Evolutionary conservation across 176 grass and related monocot species (phyloP), one percentile per base, ranked within the genome.

Genomic region (Secale cereale): DNA sequence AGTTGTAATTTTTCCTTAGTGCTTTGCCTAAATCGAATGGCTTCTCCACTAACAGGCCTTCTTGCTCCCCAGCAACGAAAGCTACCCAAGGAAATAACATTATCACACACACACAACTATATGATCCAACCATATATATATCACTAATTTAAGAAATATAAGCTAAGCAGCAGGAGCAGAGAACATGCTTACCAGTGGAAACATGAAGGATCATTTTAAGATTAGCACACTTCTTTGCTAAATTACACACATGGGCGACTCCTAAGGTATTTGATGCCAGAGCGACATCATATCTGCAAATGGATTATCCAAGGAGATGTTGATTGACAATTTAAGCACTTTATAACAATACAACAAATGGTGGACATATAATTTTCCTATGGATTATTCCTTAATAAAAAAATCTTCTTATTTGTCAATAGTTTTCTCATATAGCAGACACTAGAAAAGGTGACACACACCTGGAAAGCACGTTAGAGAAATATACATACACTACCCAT

Each of bases 121-220:
- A 56, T 20, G 19, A 2, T 19, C 6, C 17, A 17, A 56, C 14
- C 16, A 56, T 19, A 56, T 22, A 41, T 41, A 10, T 56, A 6
- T 7, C 17, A 19, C 5, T 14, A 62, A 28, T 27, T 26, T 25
- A 62, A 27, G 26, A 62, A 4, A 27, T 4, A 4, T 4, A 11
- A 27, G 11, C 10, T 62, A 11, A 41, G 39, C 2, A 41, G 39
- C 39, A 13, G 12, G 41, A 45, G 41, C 11, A 45, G 41, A 45
- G 41, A 4, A 27, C 4, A 32, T 48, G 52, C 68, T 19, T 83
- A 92, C 90, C 90, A 63, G 83, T 89, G 79, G 90, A 92, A 70
- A 92, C 90, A 81, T 89, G 90, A 67, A 92, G 90, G 28, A 92
- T 69, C 87, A 92, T 86, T 46, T 83, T 86, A 23, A 89, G 78